phyloP scores from a whole-genome alignment of 306 rosid genomes.

The Ochetophila trinervis region DNA sequence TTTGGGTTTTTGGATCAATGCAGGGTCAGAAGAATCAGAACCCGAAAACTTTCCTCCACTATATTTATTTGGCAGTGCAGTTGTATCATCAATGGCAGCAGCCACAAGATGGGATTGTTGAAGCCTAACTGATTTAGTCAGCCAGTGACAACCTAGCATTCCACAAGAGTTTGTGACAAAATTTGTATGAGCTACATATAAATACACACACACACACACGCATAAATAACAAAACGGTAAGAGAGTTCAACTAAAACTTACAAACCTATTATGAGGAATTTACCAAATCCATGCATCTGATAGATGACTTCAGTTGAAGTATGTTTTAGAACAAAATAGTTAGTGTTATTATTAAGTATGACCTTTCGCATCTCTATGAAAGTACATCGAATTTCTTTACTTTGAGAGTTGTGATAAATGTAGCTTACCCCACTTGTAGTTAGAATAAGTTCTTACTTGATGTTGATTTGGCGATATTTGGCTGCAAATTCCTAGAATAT shows the following conservation, averaged over 20 bases:
- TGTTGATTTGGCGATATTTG: too few relatives aligned
- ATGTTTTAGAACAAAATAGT: too few relatives aligned
- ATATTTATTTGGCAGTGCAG: constrained; percentile 23
- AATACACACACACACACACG: too few relatives aligned
- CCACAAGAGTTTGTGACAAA: constrained; percentile 1
- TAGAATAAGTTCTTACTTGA: too few relatives aligned
- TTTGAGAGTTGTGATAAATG: neutral
- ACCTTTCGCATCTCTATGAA: neutral
- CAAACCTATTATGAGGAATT: neutral
- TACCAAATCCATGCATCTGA: neutral
- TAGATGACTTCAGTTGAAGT: neutral
- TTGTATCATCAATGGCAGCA: constrained; percentile 33
- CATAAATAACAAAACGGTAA: neutral
- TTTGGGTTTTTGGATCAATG: constrained; percentile 1
- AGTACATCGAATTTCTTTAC: neutral
- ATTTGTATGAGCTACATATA: neutral
- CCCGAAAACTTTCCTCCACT: constrained; percentile 26
- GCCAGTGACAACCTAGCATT: constrained; percentile 34
- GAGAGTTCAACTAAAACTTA: neutral
- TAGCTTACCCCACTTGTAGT: neutral
- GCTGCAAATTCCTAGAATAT: too few relatives aligned
- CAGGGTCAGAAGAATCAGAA: constrained; percentile 26
- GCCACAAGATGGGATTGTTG: constrained; percentile 18
- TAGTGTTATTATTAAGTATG: neutral
- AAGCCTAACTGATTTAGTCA: constrained; percentile 29